Conservation (phyloP, 2,329 filamentous ascomycete genomes). For the Fonsecaea nubica region DNA sequence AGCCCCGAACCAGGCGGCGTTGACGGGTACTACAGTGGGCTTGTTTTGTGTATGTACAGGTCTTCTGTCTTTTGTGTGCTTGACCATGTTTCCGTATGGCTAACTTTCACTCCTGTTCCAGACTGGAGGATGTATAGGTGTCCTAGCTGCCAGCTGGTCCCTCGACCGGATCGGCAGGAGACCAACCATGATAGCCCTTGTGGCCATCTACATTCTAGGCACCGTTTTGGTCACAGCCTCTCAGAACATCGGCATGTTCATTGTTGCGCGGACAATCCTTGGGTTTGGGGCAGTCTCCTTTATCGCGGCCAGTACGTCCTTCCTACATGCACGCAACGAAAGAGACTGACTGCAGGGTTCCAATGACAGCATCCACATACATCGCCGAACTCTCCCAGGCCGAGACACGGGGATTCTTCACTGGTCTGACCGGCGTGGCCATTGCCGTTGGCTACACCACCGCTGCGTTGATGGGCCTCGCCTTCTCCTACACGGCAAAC, state of each 20-base stretch:
- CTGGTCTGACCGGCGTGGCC: conserved; percentile 11
- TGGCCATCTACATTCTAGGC: conserved; percentile 7
- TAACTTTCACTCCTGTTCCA: neutral
- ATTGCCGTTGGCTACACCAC: conserved; percentile 15
- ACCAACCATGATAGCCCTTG: conserved; percentile 5
- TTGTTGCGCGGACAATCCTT: conserved; percentile 8
- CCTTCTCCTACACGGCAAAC: conserved; percentile 14
- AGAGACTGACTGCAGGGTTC: neutral
- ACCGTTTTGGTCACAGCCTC: conserved; percentile 11
- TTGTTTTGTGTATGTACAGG: conserved; percentile 12
- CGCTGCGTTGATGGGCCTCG: conserved; percentile 14
- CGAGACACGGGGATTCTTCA: conserved; percentile 13
- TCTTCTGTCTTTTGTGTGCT: neutral
- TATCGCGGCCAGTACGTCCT: conserved; percentile 11
- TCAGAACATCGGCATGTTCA: conserved; percentile 17
- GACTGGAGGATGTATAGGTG: conserved; percentile 13
- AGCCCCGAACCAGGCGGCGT: conserved; percentile 3
- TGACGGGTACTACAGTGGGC: conserved; percentile 6
- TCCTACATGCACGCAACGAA: neutral
- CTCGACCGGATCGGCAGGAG: conserved; percentile 9
- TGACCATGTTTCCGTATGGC: neutral
- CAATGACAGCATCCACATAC: conserved; percentile 11
- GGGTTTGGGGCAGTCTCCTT: conserved; percentile 8
- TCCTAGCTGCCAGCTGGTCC: conserved; percentile 8
- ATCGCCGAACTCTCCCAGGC: conserved; percentile 15